Percentiles rank a stretch among this genome's conserved stretches.
These are phyloP conservation scores for Trifolium repens DNA, from an alignment of 306 rosid genomes.

Conservation along the genomic window DNA sequence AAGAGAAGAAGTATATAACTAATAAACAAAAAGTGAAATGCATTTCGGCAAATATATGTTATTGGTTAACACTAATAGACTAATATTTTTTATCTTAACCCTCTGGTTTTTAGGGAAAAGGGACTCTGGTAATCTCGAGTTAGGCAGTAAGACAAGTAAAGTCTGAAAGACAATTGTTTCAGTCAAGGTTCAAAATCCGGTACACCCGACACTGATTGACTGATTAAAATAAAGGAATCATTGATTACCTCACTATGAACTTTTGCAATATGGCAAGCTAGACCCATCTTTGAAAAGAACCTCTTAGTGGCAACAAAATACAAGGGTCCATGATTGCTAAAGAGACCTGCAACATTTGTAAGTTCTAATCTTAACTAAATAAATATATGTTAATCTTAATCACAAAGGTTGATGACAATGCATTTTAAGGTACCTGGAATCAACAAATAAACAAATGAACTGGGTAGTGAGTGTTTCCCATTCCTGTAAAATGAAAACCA, in stretches of 20 bases:
- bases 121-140: not conserved
- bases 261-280: conserved; percentile 85
- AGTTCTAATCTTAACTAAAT: not conserved
- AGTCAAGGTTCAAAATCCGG: not conserved
- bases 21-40: not conserved
- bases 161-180: not conserved
- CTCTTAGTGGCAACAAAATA: conserved; percentile 81
- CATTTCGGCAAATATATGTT: not conserved
- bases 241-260: conserved; percentile 79
- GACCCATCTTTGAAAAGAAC: conserved; percentile 89
- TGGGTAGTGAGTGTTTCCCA: conserved; percentile 70
- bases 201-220: not conserved
- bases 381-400: conserved; percentile 22
- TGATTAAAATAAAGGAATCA: not conserved
- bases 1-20: not conserved
- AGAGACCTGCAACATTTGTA: conserved; percentile 65
- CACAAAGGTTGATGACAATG: conserved; percentile 10
- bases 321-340: conserved; percentile 84
- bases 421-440: conserved; percentile 67
- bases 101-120: not conserved
- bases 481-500: conserved; percentile 53
- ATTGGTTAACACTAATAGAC: conserved; percentile 1
- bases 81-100: not conserved
- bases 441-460: conserved; percentile 78
- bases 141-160: not conserved